Conservation (phyloP, 2,329 filamentous ascomycete species). For the Alternaria triticimaculans region DNA sequence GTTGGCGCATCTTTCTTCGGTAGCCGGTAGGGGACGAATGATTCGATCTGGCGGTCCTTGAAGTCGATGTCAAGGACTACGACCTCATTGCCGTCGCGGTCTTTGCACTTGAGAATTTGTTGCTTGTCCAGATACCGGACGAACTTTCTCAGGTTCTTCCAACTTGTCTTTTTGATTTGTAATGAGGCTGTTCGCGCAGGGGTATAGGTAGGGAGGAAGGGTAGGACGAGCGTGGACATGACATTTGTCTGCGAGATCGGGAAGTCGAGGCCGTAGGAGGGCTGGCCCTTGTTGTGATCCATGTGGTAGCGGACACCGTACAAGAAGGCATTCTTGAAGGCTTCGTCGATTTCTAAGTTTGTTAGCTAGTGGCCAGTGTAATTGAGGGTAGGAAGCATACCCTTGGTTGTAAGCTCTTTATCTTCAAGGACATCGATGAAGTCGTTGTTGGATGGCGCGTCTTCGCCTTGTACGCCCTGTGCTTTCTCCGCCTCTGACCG, state of each 20-base stretch:
- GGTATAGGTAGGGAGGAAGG: conserved; percentile 67
- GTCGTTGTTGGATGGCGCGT: conserved; percentile 40
- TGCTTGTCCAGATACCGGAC: conserved; percentile 72
- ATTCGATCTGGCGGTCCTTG: conserved; percentile 58
- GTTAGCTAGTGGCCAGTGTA: conserved; percentile 4
- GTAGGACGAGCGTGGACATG: conserved; percentile 69
- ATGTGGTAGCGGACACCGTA: conserved; percentile 68
- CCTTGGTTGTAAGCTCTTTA: conserved; percentile 64
- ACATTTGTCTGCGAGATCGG: conserved; percentile 69
- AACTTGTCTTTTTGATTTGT: conserved; percentile 73
- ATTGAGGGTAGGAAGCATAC: conserved; percentile 39
- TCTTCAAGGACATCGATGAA: conserved; percentile 52
- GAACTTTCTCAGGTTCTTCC: conserved; percentile 74
- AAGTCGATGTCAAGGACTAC: conserved; percentile 71
- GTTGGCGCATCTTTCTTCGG: conserved; percentile 61
- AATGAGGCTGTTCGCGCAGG: conserved; percentile 63
- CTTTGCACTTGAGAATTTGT: conserved; percentile 68
- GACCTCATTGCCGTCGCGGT: conserved; percentile 68
- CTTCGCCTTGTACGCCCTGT: conserved; percentile 43
- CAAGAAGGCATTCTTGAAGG: conserved; percentile 69
- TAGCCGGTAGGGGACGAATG: conserved; percentile 68
- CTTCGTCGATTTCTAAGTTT: conserved; percentile 67
- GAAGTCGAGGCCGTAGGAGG: conserved; percentile 64
- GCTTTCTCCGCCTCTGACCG: conserved; percentile 42
- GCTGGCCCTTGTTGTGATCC: conserved; percentile 59